Base-by-base conservation (phyloP, 2,329 filamentous ascomycete genomes). In the Zasmidium citrigriseum region DNA sequence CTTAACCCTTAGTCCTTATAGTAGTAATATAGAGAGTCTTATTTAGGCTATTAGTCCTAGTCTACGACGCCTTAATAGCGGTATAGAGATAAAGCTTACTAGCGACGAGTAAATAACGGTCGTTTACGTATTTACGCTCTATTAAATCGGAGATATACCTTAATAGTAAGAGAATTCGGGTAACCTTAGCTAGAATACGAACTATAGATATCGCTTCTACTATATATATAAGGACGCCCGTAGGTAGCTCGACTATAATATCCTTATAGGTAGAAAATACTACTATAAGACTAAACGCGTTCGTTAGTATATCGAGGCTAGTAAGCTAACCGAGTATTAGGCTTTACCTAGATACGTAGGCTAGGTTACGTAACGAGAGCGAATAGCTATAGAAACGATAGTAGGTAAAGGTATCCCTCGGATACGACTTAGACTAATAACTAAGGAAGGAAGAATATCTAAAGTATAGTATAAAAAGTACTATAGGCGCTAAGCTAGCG, bases 141-240 rank as follows among this genome's bases (percentile, higher is more conserved):
- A 16, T 23, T 49, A 22, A 22, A 49, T 24, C 23, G 23, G 46
- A 12, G 21, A 47, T 20, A 34, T 51, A 16, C 47, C n/a, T 10
- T 51, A 51, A 23, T 51, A 51, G 47, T 51, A 51, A 25, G 47
- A 51, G 24, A 51, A 51, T 23, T 51, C 21, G 16, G 16, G 47
- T 27, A 51, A 25, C 9, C 22, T 27, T 18, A 24, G 11, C 10
- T 51, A 51, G 21, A 51, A 51, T 29, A 20, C 23, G 5, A 29
- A 4, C 4, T 27, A 27, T 14, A 25, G 47, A 3, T 51, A 51
- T 23, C 7, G 24, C 18, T 10, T 18, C 47, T 51, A 51, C 27
- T 25, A 25, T 24, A 27, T 27, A 20, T 25, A 27, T 51, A 51
- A 51, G 47, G 20, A 27, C 18, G 27, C 3, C 23, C 24, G 24